These are phyloP conservation scores for Paecilomyces sp. DNA, from an alignment of 2,329 filamentous ascomycete species.

Conservation along the genomic window DNA sequence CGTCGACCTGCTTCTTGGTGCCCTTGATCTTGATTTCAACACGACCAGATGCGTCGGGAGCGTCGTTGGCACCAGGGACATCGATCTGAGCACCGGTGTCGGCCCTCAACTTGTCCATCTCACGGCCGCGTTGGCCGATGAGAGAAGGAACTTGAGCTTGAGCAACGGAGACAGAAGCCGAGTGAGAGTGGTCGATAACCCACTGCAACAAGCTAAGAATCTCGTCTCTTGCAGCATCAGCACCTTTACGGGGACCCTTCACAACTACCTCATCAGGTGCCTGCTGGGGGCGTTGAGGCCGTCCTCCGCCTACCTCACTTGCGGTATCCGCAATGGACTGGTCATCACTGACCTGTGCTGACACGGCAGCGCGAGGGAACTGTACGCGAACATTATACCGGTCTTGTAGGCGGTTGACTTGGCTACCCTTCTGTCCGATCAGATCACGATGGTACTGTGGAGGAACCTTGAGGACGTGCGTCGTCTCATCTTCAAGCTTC, in stretches of 20 bases:
- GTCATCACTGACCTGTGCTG: constrained; percentile 53
- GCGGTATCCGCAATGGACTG: constrained; percentile 61
- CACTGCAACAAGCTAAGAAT: constrained; percentile 84
- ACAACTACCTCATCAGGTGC: constrained; percentile 82
- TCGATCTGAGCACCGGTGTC: constrained; percentile 84
- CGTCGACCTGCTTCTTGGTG: constrained; percentile 81
- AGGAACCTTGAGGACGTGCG: constrained; percentile 79
- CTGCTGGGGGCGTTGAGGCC: constrained; percentile 62
- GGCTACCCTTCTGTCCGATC: constrained; percentile 78
- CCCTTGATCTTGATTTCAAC: constrained; percentile 90
- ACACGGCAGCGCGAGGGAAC: constrained; percentile 65
- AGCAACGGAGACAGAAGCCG: constrained; percentile 73
- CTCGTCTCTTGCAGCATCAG: constrained; percentile 86
- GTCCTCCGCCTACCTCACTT: constrained; percentile 55
- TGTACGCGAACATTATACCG: constrained; percentile 93
- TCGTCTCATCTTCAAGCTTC: constrained; percentile 85
- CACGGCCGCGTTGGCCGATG: constrained; percentile 83
- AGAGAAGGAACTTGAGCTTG: constrained; percentile 89
- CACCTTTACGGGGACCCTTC: constrained; percentile 85
- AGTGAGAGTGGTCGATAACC: constrained; percentile 78
- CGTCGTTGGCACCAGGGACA: constrained; percentile 73
- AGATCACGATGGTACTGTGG: constrained; percentile 91
- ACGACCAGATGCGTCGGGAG: constrained; percentile 54
- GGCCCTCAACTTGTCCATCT: constrained; percentile 83
- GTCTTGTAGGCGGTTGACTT: constrained; percentile 86